These are phyloP conservation scores for Cyberlindnera galapagoensis DNA, from an alignment of 805 yeast genomes.

Conservation along the genomic window DNA sequence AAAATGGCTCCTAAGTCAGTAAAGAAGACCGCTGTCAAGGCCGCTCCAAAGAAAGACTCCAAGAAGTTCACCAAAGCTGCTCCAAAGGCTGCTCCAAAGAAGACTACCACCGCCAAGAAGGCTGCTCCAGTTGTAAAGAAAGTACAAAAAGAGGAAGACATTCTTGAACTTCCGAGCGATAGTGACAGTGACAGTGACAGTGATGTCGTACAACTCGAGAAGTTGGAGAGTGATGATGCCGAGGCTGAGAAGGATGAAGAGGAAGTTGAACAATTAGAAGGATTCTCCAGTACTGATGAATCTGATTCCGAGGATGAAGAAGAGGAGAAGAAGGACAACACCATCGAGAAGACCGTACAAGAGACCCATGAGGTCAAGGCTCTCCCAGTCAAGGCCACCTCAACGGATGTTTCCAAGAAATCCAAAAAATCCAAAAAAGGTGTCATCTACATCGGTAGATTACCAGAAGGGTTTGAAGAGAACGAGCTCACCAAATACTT, in stretches of 20 bases:
- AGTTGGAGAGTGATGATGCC: slow-evolving; percentile 8
- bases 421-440: slow-evolving; percentile 39
- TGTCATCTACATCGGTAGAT: slow-evolving; percentile 82
- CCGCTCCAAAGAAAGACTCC: no score
- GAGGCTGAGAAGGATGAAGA: slow-evolving; percentile 9
- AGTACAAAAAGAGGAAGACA: slow-evolving; percentile 17
- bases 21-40: slow-evolving; percentile 17
- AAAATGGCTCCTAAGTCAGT: slow-evolving; percentile 14
- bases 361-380: slow-evolving; percentile 22
- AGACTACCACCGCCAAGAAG: no score
- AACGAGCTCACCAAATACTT: slow-evolving; percentile 69
- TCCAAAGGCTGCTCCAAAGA: no score
- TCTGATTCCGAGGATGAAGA: slow-evolving; percentile 20
- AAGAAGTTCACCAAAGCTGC: no score
- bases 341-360: slow-evolving; percentile 21
- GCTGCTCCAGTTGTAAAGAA: slow-evolving; percentile 2
- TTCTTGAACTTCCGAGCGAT: slow-evolving; percentile 24
- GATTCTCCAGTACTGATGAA: slow-evolving; percentile 24
- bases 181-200: slow-evolving; percentile 26
- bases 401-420: slow-evolving; percentile 18
- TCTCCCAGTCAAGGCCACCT: slow-evolving; percentile 14
- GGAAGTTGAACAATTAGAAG: slow-evolving; percentile 9
- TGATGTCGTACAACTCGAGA: slow-evolving; percentile 19
- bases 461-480: slow-evolving; percentile 92
- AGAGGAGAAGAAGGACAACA: slow-evolving; percentile 9